phyloP scores from a whole-genome alignment of 306 rosid species.

The Luffa acutangula region DNA sequence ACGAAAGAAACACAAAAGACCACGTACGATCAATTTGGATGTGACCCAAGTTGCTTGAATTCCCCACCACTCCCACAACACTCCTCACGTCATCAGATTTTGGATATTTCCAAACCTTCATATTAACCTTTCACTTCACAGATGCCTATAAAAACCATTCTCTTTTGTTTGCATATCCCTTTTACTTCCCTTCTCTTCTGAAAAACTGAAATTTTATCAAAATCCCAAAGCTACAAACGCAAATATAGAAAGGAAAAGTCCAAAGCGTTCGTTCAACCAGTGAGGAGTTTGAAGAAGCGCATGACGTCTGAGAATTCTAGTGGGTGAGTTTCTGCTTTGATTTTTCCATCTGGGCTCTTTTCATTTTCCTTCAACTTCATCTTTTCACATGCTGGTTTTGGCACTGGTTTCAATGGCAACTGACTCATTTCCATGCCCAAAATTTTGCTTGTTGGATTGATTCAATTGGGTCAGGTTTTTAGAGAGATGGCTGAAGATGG shows the following conservation, averaged over 20 bases:
- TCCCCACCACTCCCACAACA: background rate
- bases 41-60: background rate
- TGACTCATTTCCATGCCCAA: no score
- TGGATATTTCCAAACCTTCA: background rate
- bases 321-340: background rate
- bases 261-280: background rate
- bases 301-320: slow-evolving; percentile 6
- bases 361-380: background rate
- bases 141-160: background rate
- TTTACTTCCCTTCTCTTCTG: background rate
- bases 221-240: background rate
- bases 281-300: background rate
- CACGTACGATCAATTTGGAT: background rate
- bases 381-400: no score
- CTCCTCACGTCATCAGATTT: background rate
- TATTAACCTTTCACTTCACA: background rate
- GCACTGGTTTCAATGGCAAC: no score
- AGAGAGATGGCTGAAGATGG: background rate
- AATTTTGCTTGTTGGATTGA: background rate
- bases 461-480: background rate
- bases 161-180: background rate
- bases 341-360: background rate
- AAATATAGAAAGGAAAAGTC: background rate
- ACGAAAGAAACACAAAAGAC: background rate
- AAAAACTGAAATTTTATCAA: background rate